A percentile compares a stretch with the other conserved stretches of the same genome.
These are phyloP conservation scores for Aspergillus piperis DNA, from an alignment of 2,329 filamentous ascomycete genomes.

Conservation along the genomic window DNA sequence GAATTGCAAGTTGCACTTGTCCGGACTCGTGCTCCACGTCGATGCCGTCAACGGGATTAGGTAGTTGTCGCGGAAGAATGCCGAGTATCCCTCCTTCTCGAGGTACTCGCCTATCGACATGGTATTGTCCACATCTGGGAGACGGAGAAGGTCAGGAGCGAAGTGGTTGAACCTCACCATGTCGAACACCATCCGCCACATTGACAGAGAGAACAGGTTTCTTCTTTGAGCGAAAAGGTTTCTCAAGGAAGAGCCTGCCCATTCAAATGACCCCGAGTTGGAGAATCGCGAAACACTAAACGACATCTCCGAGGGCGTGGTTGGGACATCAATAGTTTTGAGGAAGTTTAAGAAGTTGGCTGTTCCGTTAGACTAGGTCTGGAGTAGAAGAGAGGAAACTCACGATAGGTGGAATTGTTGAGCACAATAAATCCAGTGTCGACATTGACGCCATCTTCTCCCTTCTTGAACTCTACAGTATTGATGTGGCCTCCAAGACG, in stretches of 20 bases:
- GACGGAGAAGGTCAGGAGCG: slow-evolving; percentile 3
- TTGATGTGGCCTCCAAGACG: slow-evolving; percentile 11
- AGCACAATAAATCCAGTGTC: slow-evolving; percentile 11
- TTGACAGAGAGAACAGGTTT: neutral
- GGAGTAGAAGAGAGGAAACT: neutral
- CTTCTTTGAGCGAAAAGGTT: slow-evolving; percentile 2
- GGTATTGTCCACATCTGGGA: neutral
- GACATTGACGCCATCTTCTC: neutral
- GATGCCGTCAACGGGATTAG: slow-evolving; percentile 9
- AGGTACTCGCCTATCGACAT: slow-evolving; percentile 10
- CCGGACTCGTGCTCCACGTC: slow-evolving; percentile 12
- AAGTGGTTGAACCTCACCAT: slow-evolving; percentile 10
- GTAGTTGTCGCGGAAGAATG: slow-evolving; percentile 4
- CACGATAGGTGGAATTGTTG: slow-evolving; percentile 10
- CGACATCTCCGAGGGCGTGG: slow-evolving; percentile 5
- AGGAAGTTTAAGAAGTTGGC: slow-evolving; percentile 11
- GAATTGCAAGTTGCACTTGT: slow-evolving; percentile 8
- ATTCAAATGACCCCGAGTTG: slow-evolving; percentile 1
- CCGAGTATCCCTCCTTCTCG: slow-evolving; percentile 3
- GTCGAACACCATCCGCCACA: slow-evolving; percentile 12
- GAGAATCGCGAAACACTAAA: slow-evolving; percentile 7
- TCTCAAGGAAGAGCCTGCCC: slow-evolving; percentile 2
- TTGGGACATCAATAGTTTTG: neutral
- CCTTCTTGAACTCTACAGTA: neutral
- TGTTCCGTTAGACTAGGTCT: neutral